phyloP scores from a whole-genome alignment of 495 filamentous ascomycete genomes.

The Aspergillus asperescens region DNA sequence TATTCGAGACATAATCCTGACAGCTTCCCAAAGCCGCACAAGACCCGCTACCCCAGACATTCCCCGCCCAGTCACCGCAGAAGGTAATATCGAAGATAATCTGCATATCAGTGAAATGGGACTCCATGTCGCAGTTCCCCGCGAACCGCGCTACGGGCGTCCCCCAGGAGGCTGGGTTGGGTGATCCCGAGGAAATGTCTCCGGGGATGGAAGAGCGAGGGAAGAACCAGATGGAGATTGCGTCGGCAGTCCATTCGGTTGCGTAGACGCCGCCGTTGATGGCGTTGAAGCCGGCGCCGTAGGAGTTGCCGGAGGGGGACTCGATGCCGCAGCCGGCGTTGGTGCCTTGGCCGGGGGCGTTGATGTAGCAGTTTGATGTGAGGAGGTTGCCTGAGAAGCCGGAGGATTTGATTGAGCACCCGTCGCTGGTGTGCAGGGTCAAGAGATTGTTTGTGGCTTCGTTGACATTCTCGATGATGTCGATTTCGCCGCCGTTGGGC shows the following conservation, averaged over 20 bases:
- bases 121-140: conserved; percentile 53
- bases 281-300: conserved; percentile 54
- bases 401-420: conserved; percentile 50
- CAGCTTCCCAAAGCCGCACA: conserved; percentile 46
- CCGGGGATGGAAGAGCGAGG: conserved; percentile 40
- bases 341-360: conserved; percentile 36
- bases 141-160: conserved; percentile 54
- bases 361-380: conserved; percentile 49
- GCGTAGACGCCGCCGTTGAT: conserved; percentile 57
- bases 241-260: conserved; percentile 55
- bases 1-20: conserved; percentile 56
- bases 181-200: conserved; percentile 46
- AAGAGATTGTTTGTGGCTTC: conserved; percentile 50
- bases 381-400: conserved; percentile 39
- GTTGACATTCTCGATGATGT: conserved; percentile 71
- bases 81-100: conserved; percentile 66
- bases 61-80: conserved; percentile 61
- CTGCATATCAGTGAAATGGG: conserved; percentile 57
- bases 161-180: conserved; percentile 57
- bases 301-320: conserved; percentile 31
- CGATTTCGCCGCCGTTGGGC: conserved; percentile 67
- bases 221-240: conserved; percentile 62
- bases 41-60: conserved; percentile 30
- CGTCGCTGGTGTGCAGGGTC: conserved; percentile 59
- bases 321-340: conserved; percentile 54